phyloP scores from a whole-genome alignment of 441 rosid species.

The Isatis lusitanica region DNA sequence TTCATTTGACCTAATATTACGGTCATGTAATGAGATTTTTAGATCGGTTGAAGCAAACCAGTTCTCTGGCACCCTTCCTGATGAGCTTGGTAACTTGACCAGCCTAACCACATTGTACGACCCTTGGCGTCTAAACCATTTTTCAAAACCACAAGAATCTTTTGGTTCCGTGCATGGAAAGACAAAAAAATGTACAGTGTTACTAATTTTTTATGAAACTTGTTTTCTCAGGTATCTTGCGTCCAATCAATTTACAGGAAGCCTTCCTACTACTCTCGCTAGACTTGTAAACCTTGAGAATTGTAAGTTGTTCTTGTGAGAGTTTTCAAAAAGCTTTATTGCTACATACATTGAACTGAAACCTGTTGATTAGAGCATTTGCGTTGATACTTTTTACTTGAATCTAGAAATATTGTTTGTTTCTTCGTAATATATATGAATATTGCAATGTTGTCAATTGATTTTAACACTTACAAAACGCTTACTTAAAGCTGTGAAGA shows the following conservation, averaged over 20 bases:
- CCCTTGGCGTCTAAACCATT: background rate
- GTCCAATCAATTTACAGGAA: conserved; percentile 30
- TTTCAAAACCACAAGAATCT: background rate
- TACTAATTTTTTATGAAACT: background rate
- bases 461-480: background rate
- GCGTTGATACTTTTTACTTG: background rate
- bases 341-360: background rate
- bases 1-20: background rate
- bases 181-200: background rate
- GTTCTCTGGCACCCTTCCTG: conserved; percentile 20
- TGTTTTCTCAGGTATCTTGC: conserved; percentile 9
- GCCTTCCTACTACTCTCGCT: conserved; percentile 17
- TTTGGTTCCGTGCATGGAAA: background rate
- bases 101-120: conserved; percentile 10
- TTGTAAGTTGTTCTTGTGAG: conserved; percentile 13
- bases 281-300: background rate
- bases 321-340: background rate
- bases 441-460: background rate
- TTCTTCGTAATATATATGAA: background rate
- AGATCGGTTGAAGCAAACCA: conserved; percentile 20
- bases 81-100: conserved; percentile 22
- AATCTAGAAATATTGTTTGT: background rate
- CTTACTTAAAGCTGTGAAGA: background rate
- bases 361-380: background rate
- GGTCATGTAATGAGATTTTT: background rate